phyloP scores from a whole-genome alignment of 768 basidiomycete species.

The Filobasidium wieringae region DNA sequence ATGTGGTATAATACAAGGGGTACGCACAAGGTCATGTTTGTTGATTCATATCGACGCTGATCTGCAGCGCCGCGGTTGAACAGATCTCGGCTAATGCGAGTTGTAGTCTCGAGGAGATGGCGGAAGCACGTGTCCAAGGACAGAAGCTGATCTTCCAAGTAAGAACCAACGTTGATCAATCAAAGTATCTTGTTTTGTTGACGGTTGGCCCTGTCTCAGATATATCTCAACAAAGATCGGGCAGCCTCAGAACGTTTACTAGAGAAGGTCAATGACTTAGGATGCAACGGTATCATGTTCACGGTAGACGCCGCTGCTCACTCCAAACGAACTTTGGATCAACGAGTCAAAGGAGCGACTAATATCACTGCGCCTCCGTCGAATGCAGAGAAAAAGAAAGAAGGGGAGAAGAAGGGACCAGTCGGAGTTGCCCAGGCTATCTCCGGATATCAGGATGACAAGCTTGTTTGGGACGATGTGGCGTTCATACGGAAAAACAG shows the following conservation, averaged over 20 bases:
- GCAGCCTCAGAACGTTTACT: constrained; percentile 55
- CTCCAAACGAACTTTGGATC: constrained; percentile 50
- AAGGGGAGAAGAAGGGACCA: constrained; percentile 18
- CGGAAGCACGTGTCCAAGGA: constrained; percentile 26
- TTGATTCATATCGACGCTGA: background rate
- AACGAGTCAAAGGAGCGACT: constrained; percentile 24
- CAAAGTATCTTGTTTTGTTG: background rate
- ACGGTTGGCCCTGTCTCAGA: too few relatives aligned
- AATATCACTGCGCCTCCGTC: constrained; percentile 18
- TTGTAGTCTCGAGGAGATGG: constrained; percentile 40
- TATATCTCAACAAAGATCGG: constrained; percentile 71
- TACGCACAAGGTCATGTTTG: constrained; percentile 15
- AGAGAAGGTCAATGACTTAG: constrained; percentile 55
- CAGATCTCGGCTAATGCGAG: constrained; percentile 40
- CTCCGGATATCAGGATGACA: constrained; percentile 38
- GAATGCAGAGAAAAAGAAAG: constrained; percentile 18
- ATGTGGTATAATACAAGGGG: constrained; percentile 61
- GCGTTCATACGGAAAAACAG: constrained; percentile 40
- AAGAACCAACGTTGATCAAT: constrained; percentile 1
- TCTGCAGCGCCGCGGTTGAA: background rate
- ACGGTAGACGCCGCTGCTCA: constrained; percentile 81
- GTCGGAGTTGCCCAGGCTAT: constrained; percentile 35
- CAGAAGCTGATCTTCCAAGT: constrained; percentile 39
- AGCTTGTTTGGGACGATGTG: constrained; percentile 38
- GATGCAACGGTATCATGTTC: constrained; percentile 78